Evolutionary conservation across 306 rosid genomes (phyloP), one percentile per base, ranked within the genome.

Genomic region (Medicago arabica): DNA sequence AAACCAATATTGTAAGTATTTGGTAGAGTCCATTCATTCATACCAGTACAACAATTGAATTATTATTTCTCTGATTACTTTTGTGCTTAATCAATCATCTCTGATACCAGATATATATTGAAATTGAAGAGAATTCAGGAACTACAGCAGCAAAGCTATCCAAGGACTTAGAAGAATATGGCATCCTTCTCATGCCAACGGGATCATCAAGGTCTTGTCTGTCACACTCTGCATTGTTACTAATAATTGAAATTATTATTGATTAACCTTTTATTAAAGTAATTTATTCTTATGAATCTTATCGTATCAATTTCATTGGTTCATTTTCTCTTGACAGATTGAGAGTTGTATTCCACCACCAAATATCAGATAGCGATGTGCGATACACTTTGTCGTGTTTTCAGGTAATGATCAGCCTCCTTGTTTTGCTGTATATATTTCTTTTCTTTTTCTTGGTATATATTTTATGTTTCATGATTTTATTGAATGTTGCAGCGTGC

Each of bases 301-400:
- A 9, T 18, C 61, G 9, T 11, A 58, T 21, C 36, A 58, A 58
- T 11, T 7, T 46, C 9, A 40, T 34, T 34, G 38, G 1, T 5
- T 8, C 13, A 34, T 54, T 72, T 69, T n/a, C 36, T 59, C 62
- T 8, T 82, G 76, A 18, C 87, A 91, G 98, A 71, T 28, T 93
- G 31, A 88, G 98, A 81, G 75, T 91, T 57, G 98, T 91, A 60
- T 75, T 87, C 50, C 98, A 91, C 87, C 90, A 93, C 83, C 97
- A 91, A 84, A 89, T 91, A 76, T 93, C 97, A 0, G 80, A 60
- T 58, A 78, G 67, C 12, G 97, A 91, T 40, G 86, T 83, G 77
- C 84, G 86, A 3, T 86, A 87, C 80, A 75, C 91, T 67, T 47
- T 93, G 75, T 81, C 91, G 7, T 88, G 91, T 87, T 91, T 91